Evolutionary conservation across 148 eudicot genomes (phyloP).

Genomic region (Dianthus caryophyllus): DNA sequence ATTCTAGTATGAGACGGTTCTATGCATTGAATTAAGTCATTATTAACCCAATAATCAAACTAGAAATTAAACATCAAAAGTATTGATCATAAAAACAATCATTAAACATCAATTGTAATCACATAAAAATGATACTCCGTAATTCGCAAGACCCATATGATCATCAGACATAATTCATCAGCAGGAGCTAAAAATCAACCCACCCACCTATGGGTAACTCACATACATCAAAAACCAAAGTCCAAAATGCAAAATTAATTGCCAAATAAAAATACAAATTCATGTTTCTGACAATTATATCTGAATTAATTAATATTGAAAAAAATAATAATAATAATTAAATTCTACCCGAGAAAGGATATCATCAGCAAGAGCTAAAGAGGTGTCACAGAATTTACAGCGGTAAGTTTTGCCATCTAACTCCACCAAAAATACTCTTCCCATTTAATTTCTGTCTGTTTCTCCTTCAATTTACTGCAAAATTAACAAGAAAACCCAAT

Average conservation of each 20-base stretch:
- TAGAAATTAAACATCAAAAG: too few relatives aligned
- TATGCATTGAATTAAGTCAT: too few relatives aligned
- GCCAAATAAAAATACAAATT: not conserved
- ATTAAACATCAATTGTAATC: not conserved
- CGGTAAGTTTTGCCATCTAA: slow-evolving; percentile 43
- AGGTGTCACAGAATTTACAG: slow-evolving; percentile 40
- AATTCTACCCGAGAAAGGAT: slow-evolving; percentile 36
- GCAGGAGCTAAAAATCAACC: not conserved
- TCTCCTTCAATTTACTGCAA: slow-evolving; percentile 1
- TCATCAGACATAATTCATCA: not conserved
- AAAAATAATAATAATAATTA: not conserved
- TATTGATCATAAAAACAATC: too few relatives aligned
- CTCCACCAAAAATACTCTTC: slow-evolving; percentile 48
- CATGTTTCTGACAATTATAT: too few relatives aligned
- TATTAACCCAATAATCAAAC: too few relatives aligned
- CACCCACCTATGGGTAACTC: not conserved
- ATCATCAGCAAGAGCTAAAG: slow-evolving; percentile 44
- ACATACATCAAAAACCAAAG: not conserved
- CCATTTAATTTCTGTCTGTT: slow-evolving; percentile 28
- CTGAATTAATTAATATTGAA: not conserved
- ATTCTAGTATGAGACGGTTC: too few relatives aligned
- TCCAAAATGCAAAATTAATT: not conserved
- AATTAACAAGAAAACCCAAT: too few relatives aligned
- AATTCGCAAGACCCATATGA: too few relatives aligned
- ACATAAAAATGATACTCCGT: not conserved